Conservation (phyloP, 1,139 yeast genomes). For the Scheffersomyces stambukii region DNA sequence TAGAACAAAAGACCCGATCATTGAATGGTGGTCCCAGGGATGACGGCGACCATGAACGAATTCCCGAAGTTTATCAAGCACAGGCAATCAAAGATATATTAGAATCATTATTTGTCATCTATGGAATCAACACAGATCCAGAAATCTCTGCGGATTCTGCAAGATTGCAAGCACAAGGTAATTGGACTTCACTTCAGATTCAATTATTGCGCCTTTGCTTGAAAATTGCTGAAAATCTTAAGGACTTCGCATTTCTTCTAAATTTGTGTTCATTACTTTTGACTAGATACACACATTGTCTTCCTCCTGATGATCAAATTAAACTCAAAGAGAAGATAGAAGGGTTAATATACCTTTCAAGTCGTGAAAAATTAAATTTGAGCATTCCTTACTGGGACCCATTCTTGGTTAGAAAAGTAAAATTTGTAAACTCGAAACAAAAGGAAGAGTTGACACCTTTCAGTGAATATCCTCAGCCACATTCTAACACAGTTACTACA, state of each 20-base stretch:
- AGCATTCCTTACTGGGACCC: constrained; percentile 65
- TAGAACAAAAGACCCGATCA: constrained; percentile 19
- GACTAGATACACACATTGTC: constrained; percentile 50
- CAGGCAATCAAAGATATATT: constrained; percentile 27
- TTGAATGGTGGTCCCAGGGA: constrained; percentile 2
- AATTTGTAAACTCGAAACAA: constrained; percentile 21
- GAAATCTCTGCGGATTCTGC: constrained; percentile 24
- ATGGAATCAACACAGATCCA: constrained; percentile 34
- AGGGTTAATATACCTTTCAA: no score
- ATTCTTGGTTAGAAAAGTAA: constrained; percentile 52
- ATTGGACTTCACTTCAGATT: constrained; percentile 58
- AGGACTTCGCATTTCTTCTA: constrained; percentile 45
- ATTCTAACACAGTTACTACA: no score
- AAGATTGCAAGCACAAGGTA: constrained; percentile 17
- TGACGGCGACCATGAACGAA: constrained; percentile 3
- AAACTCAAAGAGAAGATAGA: constrained; percentile 25
- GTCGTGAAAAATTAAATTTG: constrained; percentile 15
- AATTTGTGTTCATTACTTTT: constrained; percentile 50
- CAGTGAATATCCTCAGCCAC: no score
- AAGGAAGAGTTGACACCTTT: constrained; percentile 32
- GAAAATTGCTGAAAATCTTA: constrained; percentile 46
- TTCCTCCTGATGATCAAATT: constrained; percentile 35
- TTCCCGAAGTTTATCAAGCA: constrained; percentile 1
- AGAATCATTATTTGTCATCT: constrained; percentile 35
- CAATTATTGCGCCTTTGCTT: constrained; percentile 55